A percentile compares a stretch with the other conserved stretches of the same genome.
Conservation (phyloP, 1,284 basidiomycete species). For the Ustilago bromivora region DNA sequence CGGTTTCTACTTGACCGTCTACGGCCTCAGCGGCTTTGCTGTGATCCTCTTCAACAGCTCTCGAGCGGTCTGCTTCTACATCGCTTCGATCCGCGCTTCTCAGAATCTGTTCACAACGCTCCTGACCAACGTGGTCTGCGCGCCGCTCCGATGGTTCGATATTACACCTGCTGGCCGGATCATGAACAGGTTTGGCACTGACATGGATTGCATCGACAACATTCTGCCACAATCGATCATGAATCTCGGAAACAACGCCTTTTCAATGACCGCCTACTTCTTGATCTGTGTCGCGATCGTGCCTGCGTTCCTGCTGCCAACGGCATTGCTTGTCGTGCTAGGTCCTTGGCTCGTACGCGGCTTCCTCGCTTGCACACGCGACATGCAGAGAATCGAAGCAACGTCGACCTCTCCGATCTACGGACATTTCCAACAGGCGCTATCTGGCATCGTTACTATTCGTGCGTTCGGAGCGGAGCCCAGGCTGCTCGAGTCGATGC, state of each 20-base stretch:
- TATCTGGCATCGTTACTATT: conserved; percentile 65
- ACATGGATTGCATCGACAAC: conserved; percentile 64
- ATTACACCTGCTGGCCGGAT: conserved; percentile 62
- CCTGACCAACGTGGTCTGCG: conserved; percentile 56
- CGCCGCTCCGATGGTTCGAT: conserved; percentile 66
- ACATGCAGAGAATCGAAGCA: conserved; percentile 68
- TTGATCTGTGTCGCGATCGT: conserved; percentile 62
- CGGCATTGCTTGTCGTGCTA: conserved; percentile 39
- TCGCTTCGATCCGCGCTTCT: conserved; percentile 42
- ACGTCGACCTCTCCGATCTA: conserved; percentile 68
- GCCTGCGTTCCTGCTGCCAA: conserved; percentile 56
- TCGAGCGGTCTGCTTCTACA: conserved; percentile 40
- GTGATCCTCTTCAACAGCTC: conserved; percentile 50
- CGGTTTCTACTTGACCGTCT: conserved; percentile 41
- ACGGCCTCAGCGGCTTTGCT: conserved; percentile 43
- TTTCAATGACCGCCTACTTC: conserved; percentile 52
- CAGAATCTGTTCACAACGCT: conserved; percentile 59
- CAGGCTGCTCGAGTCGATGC: conserved; percentile 50
- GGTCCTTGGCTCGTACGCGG: conserved; percentile 56
- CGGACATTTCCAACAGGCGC: conserved; percentile 56
- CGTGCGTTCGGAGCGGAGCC: conserved; percentile 63
- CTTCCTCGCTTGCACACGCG: conserved; percentile 59
- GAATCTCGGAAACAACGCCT: conserved; percentile 43
- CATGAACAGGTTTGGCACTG: conserved; percentile 65
- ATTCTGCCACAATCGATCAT: conserved; percentile 58